These are phyloP conservation scores for Agaricus blazei DNA, from an alignment of 768 basidiomycete species.

Conservation along the genomic window DNA sequence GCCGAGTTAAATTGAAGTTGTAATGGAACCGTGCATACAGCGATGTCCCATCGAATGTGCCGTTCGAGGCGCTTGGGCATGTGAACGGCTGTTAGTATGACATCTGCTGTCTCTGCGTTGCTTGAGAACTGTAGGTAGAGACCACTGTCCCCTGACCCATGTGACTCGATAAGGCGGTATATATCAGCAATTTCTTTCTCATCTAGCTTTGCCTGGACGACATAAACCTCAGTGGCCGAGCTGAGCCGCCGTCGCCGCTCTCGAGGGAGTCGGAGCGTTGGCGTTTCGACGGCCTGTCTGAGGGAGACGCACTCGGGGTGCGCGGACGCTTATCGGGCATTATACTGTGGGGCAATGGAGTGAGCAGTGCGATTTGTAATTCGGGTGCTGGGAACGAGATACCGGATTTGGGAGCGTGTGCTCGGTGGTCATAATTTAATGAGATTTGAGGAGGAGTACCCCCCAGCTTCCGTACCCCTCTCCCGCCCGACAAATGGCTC, in stretches of 20 bases:
- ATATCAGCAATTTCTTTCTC: conserved; percentile 29
- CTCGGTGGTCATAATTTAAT: conserved; percentile 4
- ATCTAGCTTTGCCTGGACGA: conserved; percentile 36
- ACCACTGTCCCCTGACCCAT: conserved; percentile 1
- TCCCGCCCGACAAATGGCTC: conserved; percentile 20
- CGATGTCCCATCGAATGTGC: conserved; percentile 59
- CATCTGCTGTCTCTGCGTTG: conserved; percentile 46
- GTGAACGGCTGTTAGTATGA: conserved; percentile 59
- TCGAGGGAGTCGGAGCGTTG: conserved; percentile 5
- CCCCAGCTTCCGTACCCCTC: conserved; percentile 8
- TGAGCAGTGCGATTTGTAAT: background rate
- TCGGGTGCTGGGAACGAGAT: conserved; percentile 27
- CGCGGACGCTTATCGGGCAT: conserved; percentile 1
- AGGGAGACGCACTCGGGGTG: background rate
- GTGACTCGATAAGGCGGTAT: conserved; percentile 27
- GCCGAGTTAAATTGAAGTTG: background rate
- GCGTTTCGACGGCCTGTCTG: conserved; percentile 5
- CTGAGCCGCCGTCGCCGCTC: conserved; percentile 5
- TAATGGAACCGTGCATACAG: conserved; percentile 39
- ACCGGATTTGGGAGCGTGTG: conserved; percentile 12
- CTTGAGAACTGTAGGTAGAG: conserved; percentile 29
- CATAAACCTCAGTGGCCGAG: conserved; percentile 20
- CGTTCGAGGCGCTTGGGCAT: conserved; percentile 69
- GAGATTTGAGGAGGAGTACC: conserved; percentile 11
- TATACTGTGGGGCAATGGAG: background rate